These are phyloP conservation scores for Monosporozyma siamensis DNA, from an alignment of 805 yeast species.

Conservation along the genomic window DNA sequence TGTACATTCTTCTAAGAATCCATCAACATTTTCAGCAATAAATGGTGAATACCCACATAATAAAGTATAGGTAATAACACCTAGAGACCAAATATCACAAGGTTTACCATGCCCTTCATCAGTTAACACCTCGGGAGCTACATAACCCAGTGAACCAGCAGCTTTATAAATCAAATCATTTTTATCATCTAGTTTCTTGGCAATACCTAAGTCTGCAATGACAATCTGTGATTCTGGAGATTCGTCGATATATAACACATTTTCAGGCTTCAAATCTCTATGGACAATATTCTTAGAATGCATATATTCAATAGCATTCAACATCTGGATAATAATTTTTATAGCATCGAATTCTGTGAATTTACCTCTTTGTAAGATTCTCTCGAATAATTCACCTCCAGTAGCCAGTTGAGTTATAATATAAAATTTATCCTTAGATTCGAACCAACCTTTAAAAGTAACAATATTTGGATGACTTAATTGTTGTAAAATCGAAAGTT, in stretches of 20 bases:
- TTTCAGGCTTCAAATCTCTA: slow-evolving; percentile 91
- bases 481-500: slow-evolving; percentile 56
- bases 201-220: slow-evolving; percentile 93
- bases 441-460: slow-evolving; percentile 88
- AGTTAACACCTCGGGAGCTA: slow-evolving; percentile 87
- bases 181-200: slow-evolving; percentile 55
- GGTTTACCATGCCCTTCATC: slow-evolving; percentile 88
- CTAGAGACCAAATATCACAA: slow-evolving; percentile 93
- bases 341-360: slow-evolving; percentile 89
- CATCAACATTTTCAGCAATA: slow-evolving; percentile 70
- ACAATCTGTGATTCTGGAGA: slow-evolving; percentile 65
- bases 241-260: slow-evolving; percentile 56
- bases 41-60: slow-evolving; percentile 91
- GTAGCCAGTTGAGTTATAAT: slow-evolving; percentile 90
- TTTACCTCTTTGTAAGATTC: slow-evolving; percentile 70
- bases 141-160: slow-evolving; percentile 93
- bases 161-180: slow-evolving; percentile 57
- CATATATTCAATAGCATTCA: slow-evolving; percentile 69
- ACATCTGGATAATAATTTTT: slow-evolving; percentile 58
- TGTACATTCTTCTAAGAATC: slow-evolving; percentile 71
- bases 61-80: slow-evolving; percentile 84
- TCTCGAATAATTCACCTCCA: slow-evolving; percentile 91
- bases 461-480: slow-evolving; percentile 81
- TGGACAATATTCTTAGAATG: slow-evolving; percentile 78
- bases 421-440: slow-evolving; percentile 82